Percentiles rank a stretch among this genome's conserved stretches.
Evolutionary conservation across 2,329 filamentous ascomycete species (phyloP).

Genomic region (Rhinocladiella similis): DNA sequence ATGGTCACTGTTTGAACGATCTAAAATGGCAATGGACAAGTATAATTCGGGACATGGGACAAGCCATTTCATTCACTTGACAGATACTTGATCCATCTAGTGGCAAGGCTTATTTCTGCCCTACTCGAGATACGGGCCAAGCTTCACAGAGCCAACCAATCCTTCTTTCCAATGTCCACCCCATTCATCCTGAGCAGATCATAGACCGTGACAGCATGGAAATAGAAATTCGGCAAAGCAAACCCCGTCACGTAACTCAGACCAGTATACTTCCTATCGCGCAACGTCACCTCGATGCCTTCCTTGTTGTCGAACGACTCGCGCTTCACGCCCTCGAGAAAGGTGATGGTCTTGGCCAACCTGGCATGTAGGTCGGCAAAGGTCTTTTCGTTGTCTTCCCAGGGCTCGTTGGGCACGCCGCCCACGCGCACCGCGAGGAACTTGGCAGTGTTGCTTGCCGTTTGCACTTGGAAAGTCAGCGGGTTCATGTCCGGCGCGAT

Average conservation of each 20-base stretch:
- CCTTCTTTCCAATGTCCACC: constrained; percentile 61
- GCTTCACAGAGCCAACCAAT: constrained; percentile 41
- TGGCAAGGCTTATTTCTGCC: too few species aligned
- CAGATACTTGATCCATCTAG: too few species aligned
- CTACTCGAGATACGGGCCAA: too few species aligned
- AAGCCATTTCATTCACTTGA: too few species aligned
- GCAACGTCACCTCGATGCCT: constrained; percentile 40
- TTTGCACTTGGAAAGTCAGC: constrained; percentile 52
- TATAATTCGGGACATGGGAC: too few species aligned
- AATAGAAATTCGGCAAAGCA: constrained; percentile 62
- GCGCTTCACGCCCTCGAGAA: constrained; percentile 46
- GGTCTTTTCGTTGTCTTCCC: constrained; percentile 49
- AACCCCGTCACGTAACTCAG: constrained; percentile 51
- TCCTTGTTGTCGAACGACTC: constrained; percentile 47
- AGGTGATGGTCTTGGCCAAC: constrained; percentile 48
- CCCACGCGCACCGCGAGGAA: constrained; percentile 41
- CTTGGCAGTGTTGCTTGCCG: constrained; percentile 44
- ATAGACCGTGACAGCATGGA: constrained; percentile 63
- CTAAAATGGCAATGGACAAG: too few species aligned
- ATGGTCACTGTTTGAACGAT: too few species aligned
- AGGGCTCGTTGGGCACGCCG: constrained; percentile 33
- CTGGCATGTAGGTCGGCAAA: constrained; percentile 51
- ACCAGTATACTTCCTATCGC: constrained; percentile 43
- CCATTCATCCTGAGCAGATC: constrained; percentile 62
- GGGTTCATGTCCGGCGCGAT: constrained; percentile 53